phyloP scores from a whole-genome alignment of 164 flowering plant genomes.

The Pachysandra terminalis region DNA sequence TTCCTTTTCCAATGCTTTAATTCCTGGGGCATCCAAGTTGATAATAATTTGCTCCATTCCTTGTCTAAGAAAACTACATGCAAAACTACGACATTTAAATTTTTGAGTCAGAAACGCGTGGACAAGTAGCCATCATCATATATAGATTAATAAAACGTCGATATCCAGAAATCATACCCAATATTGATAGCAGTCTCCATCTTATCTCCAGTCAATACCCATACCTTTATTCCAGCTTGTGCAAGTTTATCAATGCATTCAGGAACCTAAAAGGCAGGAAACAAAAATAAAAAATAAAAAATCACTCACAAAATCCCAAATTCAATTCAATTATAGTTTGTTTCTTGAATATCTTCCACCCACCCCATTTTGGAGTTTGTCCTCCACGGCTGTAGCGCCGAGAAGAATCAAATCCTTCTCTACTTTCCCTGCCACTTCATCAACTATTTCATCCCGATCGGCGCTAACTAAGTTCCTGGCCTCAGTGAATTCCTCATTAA shows the following conservation, averaged over 20 bases:
- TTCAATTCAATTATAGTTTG: background rate
- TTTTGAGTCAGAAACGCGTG: conserved; percentile 20
- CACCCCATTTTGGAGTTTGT: conserved; percentile 97
- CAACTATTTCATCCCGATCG: conserved; percentile 67
- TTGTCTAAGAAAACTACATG: conserved; percentile 94
- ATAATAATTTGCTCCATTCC: conserved; percentile 88
- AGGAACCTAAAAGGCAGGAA: conserved; percentile 59
- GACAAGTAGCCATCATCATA: background rate
- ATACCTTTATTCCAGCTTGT: conserved; percentile 92
- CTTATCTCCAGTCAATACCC: conserved; percentile 99
- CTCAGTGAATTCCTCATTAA: conserved; percentile 46
- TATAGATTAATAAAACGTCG: background rate
- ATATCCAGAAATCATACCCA: conserved; percentile 53
- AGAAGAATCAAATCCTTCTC: conserved; percentile 91
- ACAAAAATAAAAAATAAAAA: conserved; percentile 2
- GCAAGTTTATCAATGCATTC: conserved; percentile 95
- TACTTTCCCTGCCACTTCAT: conserved; percentile 56
- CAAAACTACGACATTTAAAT: conserved; percentile 51
- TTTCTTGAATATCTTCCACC: conserved; percentile 19
- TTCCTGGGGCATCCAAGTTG: conserved; percentile 60
- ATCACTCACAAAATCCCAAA: conserved; percentile 1
- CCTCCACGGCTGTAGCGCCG: conserved; percentile 99
- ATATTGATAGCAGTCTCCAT: conserved; percentile 99
- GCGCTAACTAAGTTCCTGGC: conserved; percentile 79
- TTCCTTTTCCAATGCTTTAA: conserved; percentile 57